These are phyloP conservation scores for Zymoseptoria passerinii DNA, from an alignment of 2,329 filamentous ascomycete genomes.

Conservation along the genomic window DNA sequence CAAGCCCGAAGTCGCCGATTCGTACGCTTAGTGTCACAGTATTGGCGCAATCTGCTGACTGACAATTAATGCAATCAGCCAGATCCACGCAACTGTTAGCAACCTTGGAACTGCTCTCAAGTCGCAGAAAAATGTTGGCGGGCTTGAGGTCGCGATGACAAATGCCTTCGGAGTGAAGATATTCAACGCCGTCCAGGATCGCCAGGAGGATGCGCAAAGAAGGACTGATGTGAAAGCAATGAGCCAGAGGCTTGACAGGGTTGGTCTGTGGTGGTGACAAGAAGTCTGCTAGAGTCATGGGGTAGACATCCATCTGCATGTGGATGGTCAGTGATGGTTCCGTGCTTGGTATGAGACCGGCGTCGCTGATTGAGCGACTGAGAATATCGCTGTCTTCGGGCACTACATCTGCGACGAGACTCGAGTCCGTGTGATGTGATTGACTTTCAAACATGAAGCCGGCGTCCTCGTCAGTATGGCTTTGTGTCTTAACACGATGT, in stretches of 20 bases:
- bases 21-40: slow-evolving; percentile 36
- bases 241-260: slow-evolving; percentile 30
- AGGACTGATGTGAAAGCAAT: slow-evolving; percentile 55
- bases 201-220: slow-evolving; percentile 50
- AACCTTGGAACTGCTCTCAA: slow-evolving; percentile 27
- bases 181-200: slow-evolving; percentile 56
- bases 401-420: not conserved
- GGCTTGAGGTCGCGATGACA: slow-evolving; percentile 62
- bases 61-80: slow-evolving; percentile 41
- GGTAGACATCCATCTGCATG: slow-evolving; percentile 61
- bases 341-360: slow-evolving; percentile 2
- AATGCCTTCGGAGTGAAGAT: slow-evolving; percentile 53
- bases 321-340: slow-evolving; percentile 44
- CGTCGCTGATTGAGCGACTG: slow-evolving; percentile 14
- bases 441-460: slow-evolving; percentile 12
- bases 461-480: slow-evolving; percentile 8
- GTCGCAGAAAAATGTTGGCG: slow-evolving; percentile 57
- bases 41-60: slow-evolving; percentile 8
- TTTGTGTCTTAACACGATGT: slow-evolving; percentile 13
- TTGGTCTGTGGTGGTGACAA: slow-evolving; percentile 34
- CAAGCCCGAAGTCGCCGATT: slow-evolving; percentile 62
- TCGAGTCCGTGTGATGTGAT: not conserved
- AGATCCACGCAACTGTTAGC: slow-evolving; percentile 39
- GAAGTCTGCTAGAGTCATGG: slow-evolving; percentile 53
- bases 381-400: slow-evolving; percentile 28